Conservation (phyloP, 306 rosid genomes). For the Ammopiptanthus mongolicus region DNA sequence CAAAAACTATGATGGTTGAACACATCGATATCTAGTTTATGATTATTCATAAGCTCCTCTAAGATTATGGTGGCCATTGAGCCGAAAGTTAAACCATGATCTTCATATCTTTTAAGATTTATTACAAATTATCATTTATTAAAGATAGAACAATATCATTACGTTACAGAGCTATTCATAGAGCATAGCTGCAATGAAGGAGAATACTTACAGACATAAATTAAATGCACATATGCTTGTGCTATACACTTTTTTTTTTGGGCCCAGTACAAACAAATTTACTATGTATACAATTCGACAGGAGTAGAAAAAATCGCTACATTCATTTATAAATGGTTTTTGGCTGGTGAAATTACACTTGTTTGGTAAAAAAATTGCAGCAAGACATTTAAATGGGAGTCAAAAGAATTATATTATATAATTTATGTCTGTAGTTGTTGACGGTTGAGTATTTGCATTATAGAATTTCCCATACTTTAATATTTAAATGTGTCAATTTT, state of each 20-base stretch:
- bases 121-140: background rate
- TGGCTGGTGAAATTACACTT: background rate
- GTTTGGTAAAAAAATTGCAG: background rate
- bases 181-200: background rate
- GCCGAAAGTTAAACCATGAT: constrained; percentile 24
- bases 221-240: background rate
- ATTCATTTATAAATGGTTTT: background rate
- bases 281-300: background rate
- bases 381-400: background rate
- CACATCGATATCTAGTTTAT: background rate
- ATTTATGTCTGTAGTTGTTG: background rate
- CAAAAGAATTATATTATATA: background rate
- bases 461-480: background rate
- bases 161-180: background rate
- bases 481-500: too few relatives aligned
- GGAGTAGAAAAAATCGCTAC: background rate
- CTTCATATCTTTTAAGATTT: background rate
- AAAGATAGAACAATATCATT: background rate
- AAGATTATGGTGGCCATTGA: constrained; percentile 22
- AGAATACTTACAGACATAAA: background rate
- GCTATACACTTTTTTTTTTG: background rate
- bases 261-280: background rate
- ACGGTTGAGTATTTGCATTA: background rate
- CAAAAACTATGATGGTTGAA: background rate
- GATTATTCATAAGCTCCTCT: background rate